Evolutionary conservation across 2,329 filamentous ascomycete genomes (phyloP).

Genomic region (Fusarium circinatum): DNA sequence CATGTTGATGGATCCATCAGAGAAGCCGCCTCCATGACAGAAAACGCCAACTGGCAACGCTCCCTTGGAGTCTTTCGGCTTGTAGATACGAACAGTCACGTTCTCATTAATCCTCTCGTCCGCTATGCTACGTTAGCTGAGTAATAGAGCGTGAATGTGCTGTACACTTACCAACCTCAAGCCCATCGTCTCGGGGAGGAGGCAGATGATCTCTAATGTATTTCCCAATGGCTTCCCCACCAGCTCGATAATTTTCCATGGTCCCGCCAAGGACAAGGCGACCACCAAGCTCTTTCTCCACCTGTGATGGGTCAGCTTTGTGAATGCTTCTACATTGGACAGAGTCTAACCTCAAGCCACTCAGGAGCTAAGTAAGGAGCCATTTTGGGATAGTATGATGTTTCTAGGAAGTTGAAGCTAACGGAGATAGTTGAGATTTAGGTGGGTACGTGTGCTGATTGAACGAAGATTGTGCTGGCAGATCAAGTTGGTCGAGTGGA

Average conservation of each 20-base stretch:
- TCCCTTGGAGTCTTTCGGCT: neutral
- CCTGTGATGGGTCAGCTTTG: neutral
- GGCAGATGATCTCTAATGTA: neutral
- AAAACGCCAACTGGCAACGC: neutral
- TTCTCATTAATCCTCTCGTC: rapidly evolving
- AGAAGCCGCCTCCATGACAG: neutral
- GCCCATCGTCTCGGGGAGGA: neutral
- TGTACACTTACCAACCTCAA: neutral
- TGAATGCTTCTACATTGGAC: rapidly evolving
- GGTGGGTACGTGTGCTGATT: too few relatives aligned
- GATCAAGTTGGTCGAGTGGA: rapidly evolving
- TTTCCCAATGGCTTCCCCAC: neutral
- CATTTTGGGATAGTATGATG: neutral
- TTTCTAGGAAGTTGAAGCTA: rapidly evolving
- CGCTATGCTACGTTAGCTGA: neutral
- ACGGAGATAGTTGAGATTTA: rapidly evolving
- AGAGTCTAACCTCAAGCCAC: neutral
- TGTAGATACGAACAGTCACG: neutral
- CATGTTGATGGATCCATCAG: neutral
- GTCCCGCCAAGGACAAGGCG: neutral
- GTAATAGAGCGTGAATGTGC: rapidly evolving
- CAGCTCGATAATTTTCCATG: neutral
- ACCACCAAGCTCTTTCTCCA: neutral
- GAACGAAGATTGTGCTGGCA: neutral
- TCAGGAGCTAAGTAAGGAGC: neutral